Base-by-base conservation (phyloP, 2,329 filamentous ascomycete species). In the Karstenula rhodostoma region DNA sequence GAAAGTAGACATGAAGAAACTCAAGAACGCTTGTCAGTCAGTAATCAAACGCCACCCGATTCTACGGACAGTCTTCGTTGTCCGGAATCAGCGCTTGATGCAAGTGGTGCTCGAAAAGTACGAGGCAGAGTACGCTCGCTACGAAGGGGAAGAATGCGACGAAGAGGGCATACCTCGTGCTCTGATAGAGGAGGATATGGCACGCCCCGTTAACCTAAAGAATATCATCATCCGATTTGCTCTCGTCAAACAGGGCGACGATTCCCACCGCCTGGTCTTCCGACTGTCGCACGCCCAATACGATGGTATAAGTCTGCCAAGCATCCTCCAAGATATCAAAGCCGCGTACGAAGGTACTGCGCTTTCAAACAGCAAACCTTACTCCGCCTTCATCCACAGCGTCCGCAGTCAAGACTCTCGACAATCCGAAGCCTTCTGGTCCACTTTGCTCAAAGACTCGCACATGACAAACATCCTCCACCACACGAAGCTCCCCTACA, bases 241-340 rank as follows among this genome's bases (percentile, higher is more conserved):
- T 25, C 25, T 62, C n/a, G 33, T 61, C 4, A 49, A 40, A 46
- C 35, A 50, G 22, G 40, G 13, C 6, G 40, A 51, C 2, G 32
- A 27, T n/a, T 29, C 7, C 19, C 42, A 37, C 9, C 54, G 57
- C 1, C 23, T 67, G 10, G 22, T 65, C 12, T 12, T 67, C 15
- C 64, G 62, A 19, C 9, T 67, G 1, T 59, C 63, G 3, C 65
- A 67, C 46, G 65, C 65, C n/a, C 63, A 66, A 35, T 67, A 67
- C 33, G 63, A 67, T 40, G 59, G 65, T 1, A 33, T 62, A 13
- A 60, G 59, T 27, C 17, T 66, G 10, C 55, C 54, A 12, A 47
- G 27, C 13, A 59, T 63, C n/a, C 23, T 64, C 10, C 43, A 42
- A 23, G 17, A 46, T 3, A 52, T 67, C 15, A n/a, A 46, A 25